Evolutionary conservation across 257 asterid genomes (phyloP).

Genomic region (Penstemon barbatus): DNA sequence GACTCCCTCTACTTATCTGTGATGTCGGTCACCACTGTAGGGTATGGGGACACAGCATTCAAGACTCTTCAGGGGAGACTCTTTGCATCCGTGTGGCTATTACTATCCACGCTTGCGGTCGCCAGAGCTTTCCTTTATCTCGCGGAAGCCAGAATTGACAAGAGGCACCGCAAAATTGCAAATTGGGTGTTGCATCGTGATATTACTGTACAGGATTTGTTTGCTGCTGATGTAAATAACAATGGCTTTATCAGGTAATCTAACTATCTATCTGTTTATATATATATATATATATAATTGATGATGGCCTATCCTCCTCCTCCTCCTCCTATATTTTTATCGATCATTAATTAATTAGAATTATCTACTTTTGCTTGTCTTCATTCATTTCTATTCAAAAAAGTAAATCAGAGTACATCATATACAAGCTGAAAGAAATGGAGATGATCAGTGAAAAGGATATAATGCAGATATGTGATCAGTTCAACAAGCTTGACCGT

Average conservation of each 20-base stretch:
- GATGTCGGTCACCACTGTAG: constrained; percentile 63
- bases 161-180: constrained; percentile 45
- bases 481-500: constrained; percentile 48
- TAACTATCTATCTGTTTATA: no score
- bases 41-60: constrained; percentile 60
- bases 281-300: no score
- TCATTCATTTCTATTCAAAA: constrained; percentile 8
- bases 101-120: constrained; percentile 52
- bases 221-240: constrained; percentile 54
- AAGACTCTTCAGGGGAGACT: constrained; percentile 42
- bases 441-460: constrained; percentile 56
- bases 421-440: constrained; percentile 59
- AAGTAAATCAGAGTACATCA: constrained; percentile 56
- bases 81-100: constrained; percentile 55
- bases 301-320: no score
- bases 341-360: no score
- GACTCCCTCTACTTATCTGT: constrained; percentile 50
- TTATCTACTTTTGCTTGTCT: no score
- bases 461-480: constrained; percentile 49
- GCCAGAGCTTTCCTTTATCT: constrained; percentile 55
- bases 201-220: constrained; percentile 48
- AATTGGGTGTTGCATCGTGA: constrained; percentile 52
- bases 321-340: no score
- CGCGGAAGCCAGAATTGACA: constrained; percentile 55
- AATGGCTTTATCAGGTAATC: constrained; percentile 45